These are phyloP conservation scores for Phytophthora colocasiae DNA, from an alignment of 352 stramenopile species.

Conservation along the genomic window DNA sequence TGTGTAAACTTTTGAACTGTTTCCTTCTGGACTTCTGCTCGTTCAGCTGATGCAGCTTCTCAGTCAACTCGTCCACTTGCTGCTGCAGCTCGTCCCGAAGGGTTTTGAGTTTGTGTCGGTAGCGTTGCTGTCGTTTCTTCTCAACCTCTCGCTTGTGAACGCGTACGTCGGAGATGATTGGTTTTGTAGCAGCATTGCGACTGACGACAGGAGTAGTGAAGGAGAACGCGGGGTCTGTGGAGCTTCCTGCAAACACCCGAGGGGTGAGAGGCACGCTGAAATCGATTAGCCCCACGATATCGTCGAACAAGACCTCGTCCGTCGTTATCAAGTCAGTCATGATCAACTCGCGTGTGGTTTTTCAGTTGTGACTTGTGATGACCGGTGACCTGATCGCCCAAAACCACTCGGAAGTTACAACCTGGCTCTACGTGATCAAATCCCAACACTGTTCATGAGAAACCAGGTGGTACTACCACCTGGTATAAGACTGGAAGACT, in stretches of 20 bases:
- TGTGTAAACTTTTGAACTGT: neutral
- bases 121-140: slow-evolving; percentile 22
- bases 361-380: too few species aligned
- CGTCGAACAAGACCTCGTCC: slow-evolving; percentile 13
- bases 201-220: neutral
- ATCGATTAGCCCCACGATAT: slow-evolving; percentile 13
- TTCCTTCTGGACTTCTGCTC: slow-evolving; percentile 8
- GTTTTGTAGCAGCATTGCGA: neutral
- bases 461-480: too few species aligned
- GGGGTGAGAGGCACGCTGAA: slow-evolving; percentile 7
- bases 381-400: too few species aligned
- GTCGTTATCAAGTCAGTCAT: slow-evolving; percentile 16
- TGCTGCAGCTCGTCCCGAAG: slow-evolving; percentile 12
- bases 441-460: too few species aligned
- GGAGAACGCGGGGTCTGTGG: neutral
- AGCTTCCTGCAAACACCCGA: neutral
- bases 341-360: neutral
- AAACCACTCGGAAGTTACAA: too few species aligned
- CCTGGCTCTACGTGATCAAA: too few species aligned
- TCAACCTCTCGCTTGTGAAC: slow-evolving; percentile 12
- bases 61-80: slow-evolving; percentile 21
- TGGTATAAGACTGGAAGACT: too few species aligned
- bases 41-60: neutral
- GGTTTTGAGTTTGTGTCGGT: slow-evolving; percentile 26
- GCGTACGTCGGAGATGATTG: neutral